Conservation (phyloP, 2,329 filamentous ascomycete species). For the Colletotrichum paranaense region DNA sequence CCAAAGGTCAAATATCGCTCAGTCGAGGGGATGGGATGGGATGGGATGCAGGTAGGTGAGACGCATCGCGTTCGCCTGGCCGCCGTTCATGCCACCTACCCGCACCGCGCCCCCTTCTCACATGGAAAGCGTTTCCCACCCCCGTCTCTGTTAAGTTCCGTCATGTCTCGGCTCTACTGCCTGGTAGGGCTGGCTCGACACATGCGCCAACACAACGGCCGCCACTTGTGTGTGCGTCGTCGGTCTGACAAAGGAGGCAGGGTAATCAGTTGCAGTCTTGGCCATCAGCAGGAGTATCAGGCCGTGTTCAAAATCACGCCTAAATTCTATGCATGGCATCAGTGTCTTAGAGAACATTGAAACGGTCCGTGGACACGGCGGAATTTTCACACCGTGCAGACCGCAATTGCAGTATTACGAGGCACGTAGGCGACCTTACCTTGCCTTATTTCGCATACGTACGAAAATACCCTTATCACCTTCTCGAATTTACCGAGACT, state of each 20-base stretch:
- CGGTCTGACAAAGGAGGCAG: background rate
- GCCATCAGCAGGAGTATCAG: background rate
- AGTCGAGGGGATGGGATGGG: background rate
- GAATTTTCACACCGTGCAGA: too few species aligned
- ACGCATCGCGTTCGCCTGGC: background rate
- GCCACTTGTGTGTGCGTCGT: background rate
- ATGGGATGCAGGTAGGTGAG: background rate
- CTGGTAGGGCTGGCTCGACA: constrained; percentile 25
- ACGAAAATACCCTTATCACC: too few species aligned
- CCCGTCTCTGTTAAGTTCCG: background rate
- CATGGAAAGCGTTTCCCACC: background rate
- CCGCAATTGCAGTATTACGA: too few species aligned
- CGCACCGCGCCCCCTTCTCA: background rate
- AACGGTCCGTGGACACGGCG: too few species aligned
- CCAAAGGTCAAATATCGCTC: background rate
- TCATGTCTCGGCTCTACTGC: constrained; percentile 2
- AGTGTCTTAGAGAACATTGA: background rate
- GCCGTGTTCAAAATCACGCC: background rate
- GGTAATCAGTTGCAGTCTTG: background rate
- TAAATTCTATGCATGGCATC: background rate
- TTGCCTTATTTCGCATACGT: too few species aligned
- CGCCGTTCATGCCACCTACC: background rate
- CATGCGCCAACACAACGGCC: constrained; percentile 2
- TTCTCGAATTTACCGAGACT: too few species aligned
- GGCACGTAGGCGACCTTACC: too few species aligned